Evolutionary conservation across 164 flowering plant genomes (phyloP).

Genomic region (Stephania japonica): DNA sequence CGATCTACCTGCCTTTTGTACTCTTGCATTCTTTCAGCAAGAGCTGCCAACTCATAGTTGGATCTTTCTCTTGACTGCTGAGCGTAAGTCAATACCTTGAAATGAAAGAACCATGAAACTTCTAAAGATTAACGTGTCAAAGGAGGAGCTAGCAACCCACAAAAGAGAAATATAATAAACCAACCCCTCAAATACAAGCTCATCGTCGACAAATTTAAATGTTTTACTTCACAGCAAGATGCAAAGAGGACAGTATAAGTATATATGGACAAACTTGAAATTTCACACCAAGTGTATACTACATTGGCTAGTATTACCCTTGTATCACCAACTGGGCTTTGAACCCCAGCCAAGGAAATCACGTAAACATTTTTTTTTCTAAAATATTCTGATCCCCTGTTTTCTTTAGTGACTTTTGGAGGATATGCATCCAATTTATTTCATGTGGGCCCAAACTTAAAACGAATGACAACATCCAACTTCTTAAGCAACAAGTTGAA

Average conservation of each 20-base stretch:
- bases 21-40: conserved; percentile 88
- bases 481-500: too few species aligned
- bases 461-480: too few species aligned
- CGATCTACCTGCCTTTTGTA: conserved; percentile 84
- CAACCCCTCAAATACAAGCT: background rate
- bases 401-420: too few species aligned
- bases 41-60: conserved; percentile 86
- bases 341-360: too few species aligned
- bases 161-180: background rate
- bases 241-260: background rate
- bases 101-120: conserved; percentile 10
- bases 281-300: background rate
- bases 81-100: conserved; percentile 89
- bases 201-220: background rate
- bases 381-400: too few species aligned
- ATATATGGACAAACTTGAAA: background rate
- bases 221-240: background rate
- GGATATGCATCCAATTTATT: too few species aligned
- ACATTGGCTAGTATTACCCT: too few species aligned
- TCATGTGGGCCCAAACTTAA: too few species aligned
- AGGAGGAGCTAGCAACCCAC: background rate
- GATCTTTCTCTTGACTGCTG: conserved; percentile 92
- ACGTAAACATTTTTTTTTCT: too few species aligned
- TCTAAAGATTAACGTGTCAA: background rate
- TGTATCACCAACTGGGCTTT: too few species aligned